Conservation (phyloP, 352 stramenopile genomes). For the Globisporangium cylindrosporum region DNA sequence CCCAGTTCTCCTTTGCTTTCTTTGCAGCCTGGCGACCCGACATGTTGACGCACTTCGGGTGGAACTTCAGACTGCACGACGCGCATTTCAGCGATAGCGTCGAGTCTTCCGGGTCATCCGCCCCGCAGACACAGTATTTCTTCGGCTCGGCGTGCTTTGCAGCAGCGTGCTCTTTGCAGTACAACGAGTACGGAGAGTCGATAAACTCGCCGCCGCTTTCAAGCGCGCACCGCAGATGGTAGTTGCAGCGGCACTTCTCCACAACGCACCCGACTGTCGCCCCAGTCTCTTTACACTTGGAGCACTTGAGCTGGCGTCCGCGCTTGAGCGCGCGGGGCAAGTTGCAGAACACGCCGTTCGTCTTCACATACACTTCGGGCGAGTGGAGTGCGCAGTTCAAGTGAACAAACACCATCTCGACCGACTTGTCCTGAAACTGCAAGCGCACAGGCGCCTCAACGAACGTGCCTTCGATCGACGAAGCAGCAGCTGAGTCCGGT, state of each 20-base stretch:
- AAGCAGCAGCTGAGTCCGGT: conserved; percentile 19
- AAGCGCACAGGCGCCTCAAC: conserved; percentile 72
- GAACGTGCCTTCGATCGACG: conserved; percentile 62
- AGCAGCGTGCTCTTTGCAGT: conserved; percentile 62
- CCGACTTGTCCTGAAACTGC: conserved; percentile 61
- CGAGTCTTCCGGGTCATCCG: conserved; percentile 38
- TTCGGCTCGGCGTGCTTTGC: conserved; percentile 37
- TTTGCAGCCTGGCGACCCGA: conserved; percentile 58
- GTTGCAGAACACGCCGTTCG: conserved; percentile 80
- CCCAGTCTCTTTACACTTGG: conserved; percentile 56
- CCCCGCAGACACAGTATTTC: conserved; percentile 48
- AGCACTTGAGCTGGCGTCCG: conserved; percentile 74
- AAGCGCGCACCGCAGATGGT: conserved; percentile 74
- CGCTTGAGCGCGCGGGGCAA: conserved; percentile 72
- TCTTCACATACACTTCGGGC: conserved; percentile 78
- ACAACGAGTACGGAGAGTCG: conserved; percentile 66
- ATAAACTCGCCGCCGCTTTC: conserved; percentile 74
- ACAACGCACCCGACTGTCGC: conserved; percentile 79
- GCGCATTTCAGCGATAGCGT: conserved; percentile 56
- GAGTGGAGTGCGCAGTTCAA: conserved; percentile 83
- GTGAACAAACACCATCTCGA: conserved; percentile 71
- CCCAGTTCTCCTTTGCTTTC: conserved; percentile 51
- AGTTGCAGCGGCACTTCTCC: conserved; percentile 74
- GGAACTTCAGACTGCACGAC: conserved; percentile 64
- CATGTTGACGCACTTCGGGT: conserved; percentile 82